phyloP scores from a whole-genome alignment of 495 filamentous ascomycete species.

The Cenococcum geophilum region DNA sequence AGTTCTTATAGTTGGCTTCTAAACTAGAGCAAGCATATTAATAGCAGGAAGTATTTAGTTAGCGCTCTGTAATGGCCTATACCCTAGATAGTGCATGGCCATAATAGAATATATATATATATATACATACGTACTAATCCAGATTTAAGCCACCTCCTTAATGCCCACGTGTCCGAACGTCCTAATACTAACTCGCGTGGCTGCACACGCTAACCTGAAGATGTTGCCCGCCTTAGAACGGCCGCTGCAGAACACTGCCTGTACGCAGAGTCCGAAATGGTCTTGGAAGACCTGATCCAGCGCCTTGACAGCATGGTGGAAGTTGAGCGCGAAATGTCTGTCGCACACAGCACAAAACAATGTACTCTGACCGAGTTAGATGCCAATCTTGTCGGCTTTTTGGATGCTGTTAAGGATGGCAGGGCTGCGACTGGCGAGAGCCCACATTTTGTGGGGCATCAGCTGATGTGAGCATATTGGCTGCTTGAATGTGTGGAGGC shows the following conservation, averaged over 20 bases:
- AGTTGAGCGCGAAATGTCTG: not conserved
- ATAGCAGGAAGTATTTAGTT: too few relatives aligned
- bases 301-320: conserved; percentile 17
- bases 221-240: not conserved
- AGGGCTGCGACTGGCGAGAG: conserved; percentile 14
- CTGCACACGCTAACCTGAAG: not conserved
- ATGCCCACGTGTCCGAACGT: not conserved
- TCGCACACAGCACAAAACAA: too few relatives aligned
- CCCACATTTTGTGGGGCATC: conserved; percentile 12
- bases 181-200: not conserved
- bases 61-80: too few relatives aligned
- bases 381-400: not conserved
- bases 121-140: too few relatives aligned
- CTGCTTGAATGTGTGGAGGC: too few relatives aligned
- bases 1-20: too few relatives aligned
- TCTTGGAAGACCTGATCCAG: not conserved
- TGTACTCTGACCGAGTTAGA: not conserved
- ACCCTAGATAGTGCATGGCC: too few relatives aligned
- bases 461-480: not conserved
- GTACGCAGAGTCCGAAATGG: conserved; percentile 9
- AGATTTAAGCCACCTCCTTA: too few relatives aligned
- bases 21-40: too few relatives aligned
- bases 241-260: conserved; percentile 1
- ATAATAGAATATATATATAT: too few relatives aligned
- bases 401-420: conserved; percentile 1